These are phyloP conservation scores for Pythium brachiatum DNA, from an alignment of 352 stramenopile genomes.

Conservation along the genomic window DNA sequence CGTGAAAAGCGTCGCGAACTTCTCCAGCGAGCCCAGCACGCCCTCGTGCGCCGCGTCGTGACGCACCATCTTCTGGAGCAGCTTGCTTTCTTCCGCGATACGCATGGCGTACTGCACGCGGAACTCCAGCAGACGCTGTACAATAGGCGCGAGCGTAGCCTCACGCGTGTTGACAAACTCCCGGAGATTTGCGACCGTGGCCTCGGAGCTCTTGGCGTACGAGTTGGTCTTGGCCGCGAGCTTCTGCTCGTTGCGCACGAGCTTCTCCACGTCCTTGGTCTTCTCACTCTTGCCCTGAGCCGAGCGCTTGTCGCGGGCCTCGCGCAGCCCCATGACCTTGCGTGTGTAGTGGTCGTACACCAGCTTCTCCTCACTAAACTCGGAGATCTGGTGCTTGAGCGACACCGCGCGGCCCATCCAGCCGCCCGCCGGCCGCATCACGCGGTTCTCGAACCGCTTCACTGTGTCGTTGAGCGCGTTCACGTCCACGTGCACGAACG, in stretches of 20 bases:
- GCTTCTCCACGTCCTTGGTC: conserved; percentile 70
- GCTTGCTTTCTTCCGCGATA: conserved; percentile 47
- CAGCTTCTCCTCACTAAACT: conserved; percentile 65
- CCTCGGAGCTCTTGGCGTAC: conserved; percentile 67
- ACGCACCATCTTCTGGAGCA: conserved; percentile 49
- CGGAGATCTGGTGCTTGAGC: conserved; percentile 44
- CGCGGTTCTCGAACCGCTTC: conserved; percentile 55
- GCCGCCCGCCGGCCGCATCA: conserved; percentile 50
- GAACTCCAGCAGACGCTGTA: conserved; percentile 66
- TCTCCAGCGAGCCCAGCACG: conserved; percentile 44
- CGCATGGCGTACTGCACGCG: conserved; percentile 57
- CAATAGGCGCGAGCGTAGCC: conserved; percentile 51
- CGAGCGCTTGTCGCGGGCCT: conserved; percentile 60
- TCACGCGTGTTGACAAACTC: conserved; percentile 64
- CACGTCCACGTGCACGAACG: conserved; percentile 60
- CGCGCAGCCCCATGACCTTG: conserved; percentile 63
- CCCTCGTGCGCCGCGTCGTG: conserved; percentile 38
- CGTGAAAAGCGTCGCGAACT: conserved; percentile 30
- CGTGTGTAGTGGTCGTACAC: conserved; percentile 80
- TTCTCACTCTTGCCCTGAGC: conserved; percentile 56
- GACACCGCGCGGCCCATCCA: conserved; percentile 49
- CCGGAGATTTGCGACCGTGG: conserved; percentile 52
- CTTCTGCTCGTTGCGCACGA: conserved; percentile 85
- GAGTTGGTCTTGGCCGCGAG: conserved; percentile 55
- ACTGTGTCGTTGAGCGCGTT: conserved; percentile 47